phyloP scores from a whole-genome alignment of 495 filamentous ascomycete genomes.

The Podospora fimiseda region DNA sequence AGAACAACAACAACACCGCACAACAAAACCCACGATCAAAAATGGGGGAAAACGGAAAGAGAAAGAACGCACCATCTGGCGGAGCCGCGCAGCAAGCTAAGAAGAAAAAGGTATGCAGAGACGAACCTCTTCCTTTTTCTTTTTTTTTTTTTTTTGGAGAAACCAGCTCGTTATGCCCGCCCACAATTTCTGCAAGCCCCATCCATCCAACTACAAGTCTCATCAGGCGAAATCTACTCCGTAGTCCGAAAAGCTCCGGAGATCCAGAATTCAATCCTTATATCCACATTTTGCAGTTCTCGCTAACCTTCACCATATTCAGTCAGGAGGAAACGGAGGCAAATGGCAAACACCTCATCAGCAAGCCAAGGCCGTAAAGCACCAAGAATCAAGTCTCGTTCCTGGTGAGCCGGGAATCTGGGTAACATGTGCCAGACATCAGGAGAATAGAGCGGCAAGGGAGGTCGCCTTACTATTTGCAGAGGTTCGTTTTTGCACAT shows the following conservation, averaged over 20 bases:
- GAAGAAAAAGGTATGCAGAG: slow-evolving; percentile 27
- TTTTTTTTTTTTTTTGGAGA: background rate
- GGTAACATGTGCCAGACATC: slow-evolving; percentile 76
- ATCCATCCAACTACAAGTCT: background rate
- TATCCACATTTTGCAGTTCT: background rate
- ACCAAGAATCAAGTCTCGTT: slow-evolving; percentile 45
- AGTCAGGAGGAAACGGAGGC: slow-evolving; percentile 43
- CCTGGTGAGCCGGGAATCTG: slow-evolving; percentile 82
- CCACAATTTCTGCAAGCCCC: background rate
- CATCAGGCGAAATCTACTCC: background rate
- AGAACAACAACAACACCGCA: background rate
- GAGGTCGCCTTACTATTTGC: slow-evolving; percentile 71
- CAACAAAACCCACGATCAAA: background rate
- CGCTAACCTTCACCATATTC: slow-evolving; percentile 1
- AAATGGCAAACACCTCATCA: slow-evolving; percentile 53
- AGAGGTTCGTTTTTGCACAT: slow-evolving; percentile 46
- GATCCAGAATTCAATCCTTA: no score
- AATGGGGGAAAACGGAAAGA: slow-evolving; percentile 21
- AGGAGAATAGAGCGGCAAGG: slow-evolving; percentile 67
- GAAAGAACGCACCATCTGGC: slow-evolving; percentile 22
- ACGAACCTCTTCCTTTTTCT: background rate
- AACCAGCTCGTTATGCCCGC: background rate
- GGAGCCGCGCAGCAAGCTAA: slow-evolving; percentile 15
- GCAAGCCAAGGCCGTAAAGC: slow-evolving; percentile 32
- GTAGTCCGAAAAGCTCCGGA: no score